Conservation (phyloP, 257 asterid species). For the Solanum appendiculatum region DNA sequence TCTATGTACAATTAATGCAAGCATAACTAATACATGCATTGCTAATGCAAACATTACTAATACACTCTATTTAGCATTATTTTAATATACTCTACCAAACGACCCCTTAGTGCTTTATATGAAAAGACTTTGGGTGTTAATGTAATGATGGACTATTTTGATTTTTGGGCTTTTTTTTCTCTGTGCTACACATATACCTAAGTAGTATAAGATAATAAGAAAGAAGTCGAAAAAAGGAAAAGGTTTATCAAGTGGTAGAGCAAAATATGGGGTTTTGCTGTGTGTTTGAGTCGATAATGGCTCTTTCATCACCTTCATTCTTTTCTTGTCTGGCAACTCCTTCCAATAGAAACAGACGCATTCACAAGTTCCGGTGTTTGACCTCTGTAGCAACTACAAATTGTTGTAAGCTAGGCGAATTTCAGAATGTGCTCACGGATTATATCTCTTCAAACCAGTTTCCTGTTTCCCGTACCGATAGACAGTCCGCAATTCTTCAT, state of each 20-base stretch:
- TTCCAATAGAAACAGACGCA: background rate
- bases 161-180: too few species aligned
- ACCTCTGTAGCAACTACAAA: background rate
- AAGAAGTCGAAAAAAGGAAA: background rate
- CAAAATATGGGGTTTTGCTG: background rate
- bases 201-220: background rate
- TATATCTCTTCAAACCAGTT: slow-evolving; percentile 14
- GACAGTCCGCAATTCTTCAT: slow-evolving; percentile 54
- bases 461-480: slow-evolving; percentile 14
- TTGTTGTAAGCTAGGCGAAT: slow-evolving; percentile 8
- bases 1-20: too few species aligned
- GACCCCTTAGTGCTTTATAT: too few species aligned
- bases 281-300: background rate
- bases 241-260: background rate
- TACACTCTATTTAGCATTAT: too few species aligned
- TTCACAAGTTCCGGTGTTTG: background rate
- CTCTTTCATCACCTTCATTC: background rate
- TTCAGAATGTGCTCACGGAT: slow-evolving; percentile 10
- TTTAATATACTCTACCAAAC: too few species aligned
- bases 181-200: too few species aligned
- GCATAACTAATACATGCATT: too few species aligned
- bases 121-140: too few species aligned
- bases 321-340: background rate
- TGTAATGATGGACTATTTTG: too few species aligned
- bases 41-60: too few species aligned